Evolutionary conservation across 225 moss, liverwort and hornwort species (phyloP), one percentile per base, ranked within the genome.

Genomic region (Polytrichum formosum): DNA sequence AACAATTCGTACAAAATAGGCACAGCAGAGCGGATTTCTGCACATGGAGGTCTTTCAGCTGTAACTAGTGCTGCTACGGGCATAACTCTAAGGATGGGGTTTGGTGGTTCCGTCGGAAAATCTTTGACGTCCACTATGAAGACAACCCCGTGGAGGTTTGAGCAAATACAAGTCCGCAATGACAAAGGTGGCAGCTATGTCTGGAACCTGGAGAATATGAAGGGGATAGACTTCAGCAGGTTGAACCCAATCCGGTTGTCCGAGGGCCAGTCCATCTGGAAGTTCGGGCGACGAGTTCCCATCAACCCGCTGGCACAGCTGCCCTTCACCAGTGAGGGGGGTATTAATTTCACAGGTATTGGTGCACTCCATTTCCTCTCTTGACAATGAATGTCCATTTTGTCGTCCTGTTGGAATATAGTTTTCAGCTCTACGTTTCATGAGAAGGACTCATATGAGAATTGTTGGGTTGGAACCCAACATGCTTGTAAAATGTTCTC

Each of bases 301-400:
- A 22, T 18, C 37, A 72, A 72, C 25, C 71, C 71, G 6, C 22
- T 72, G 19, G 25, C 63, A 6, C 6, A 72, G 30, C 63, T 72
- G 18, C 63, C 71, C 23, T 72, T 72, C 53, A 72, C 62, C 22
- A 62, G 61, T 27, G 71, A 72, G 53, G 71, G 71, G n/a, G 71
- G 71, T 2, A 72, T 72, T 18, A 72, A 62, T 26, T 72, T 72
- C 71, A 72, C 71, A 18, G 71, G 71, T 70, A 67, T 54, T 4
- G 18, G 25, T 20, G 58, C 58, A 20, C 23, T 9, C 23, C 58
- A 58, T 46, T 46, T 16, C 46, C 10, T 46, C 37, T 35, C 37
- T 37, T 10, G 37, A 37, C 37, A 37, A 10, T 37, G 33, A 33
- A 7, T 37, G 37, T 37, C 10, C 10, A 37, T 37, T 37, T 37